Base-by-base conservation (phyloP, 2,329 filamentous ascomycete species). In the Xylariaceae sp. region DNA sequence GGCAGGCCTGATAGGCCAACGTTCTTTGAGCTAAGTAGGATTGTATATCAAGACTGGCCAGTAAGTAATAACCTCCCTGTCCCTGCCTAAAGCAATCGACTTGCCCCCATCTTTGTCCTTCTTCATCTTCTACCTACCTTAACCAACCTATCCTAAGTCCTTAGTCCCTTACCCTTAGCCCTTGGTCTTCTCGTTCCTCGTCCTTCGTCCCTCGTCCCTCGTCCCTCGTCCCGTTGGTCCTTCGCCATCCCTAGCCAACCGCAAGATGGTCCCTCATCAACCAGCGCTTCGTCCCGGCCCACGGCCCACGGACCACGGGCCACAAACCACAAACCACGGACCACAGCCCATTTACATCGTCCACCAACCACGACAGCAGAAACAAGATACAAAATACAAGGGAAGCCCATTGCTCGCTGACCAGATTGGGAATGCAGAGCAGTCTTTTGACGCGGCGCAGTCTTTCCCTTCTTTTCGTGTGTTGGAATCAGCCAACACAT, bases 1-100 rank as follows among this genome's bases (percentile, higher is more conserved):
- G 57, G 48, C 57, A 59, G 61, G 64, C 64, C 54, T 68, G 67
- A 68, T 68, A 68, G 66, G 66, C 60, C 63, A 57, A 54, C 48
- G 63, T 57, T 62, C 53, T 58, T 58, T 62, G 62, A 64, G 60
- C 62, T 65, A 19, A 19, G 19, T 19, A 64, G 50, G 19, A 55
- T 51, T 47, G 27, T 58, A 55, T 55, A 54, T 60, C 43, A 46
- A 41, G 57, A 53, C 54, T 51, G 39, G 58, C 50, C 56, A 46
- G 49, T 50, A 42, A 40, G 39, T 37, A 43, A 49, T 6, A n/a
- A 41, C 27, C 4, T 19, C 19, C 19, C 19, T 19, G 41, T 50
- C 41, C 49, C 48, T 50, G 39, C 8, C 45, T 42, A 35, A 29
- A 44, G 41, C 52, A 19, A 19, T 52, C 51, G n/a, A 35, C 40